Conservation (phyloP, 2,329 filamentous ascomycete species). For the Botryotinia globosa region DNA sequence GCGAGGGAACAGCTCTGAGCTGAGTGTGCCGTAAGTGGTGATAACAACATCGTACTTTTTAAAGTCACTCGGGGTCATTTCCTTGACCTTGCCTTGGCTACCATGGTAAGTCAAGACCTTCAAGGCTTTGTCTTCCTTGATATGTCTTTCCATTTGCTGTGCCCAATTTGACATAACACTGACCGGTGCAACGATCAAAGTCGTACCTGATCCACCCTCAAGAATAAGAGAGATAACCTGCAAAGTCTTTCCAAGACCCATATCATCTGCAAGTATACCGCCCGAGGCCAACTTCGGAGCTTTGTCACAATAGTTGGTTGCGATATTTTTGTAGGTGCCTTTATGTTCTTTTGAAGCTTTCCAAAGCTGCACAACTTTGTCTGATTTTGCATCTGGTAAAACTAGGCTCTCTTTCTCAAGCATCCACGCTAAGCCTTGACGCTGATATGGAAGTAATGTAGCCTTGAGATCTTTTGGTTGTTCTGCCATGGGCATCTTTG, state of each 20-base stretch:
- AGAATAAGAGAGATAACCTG: conserved; percentile 80
- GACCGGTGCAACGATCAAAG: conserved; percentile 77
- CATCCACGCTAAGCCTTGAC: conserved; percentile 78
- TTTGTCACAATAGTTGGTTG: conserved; percentile 64
- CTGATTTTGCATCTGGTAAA: conserved; percentile 56
- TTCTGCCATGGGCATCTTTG: conserved; percentile 67
- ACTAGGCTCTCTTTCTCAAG: conserved; percentile 68
- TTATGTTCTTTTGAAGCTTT: conserved; percentile 47
- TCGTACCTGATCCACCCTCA: conserved; percentile 54
- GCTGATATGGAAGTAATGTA: conserved; percentile 74
- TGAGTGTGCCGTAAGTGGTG: conserved; percentile 78
- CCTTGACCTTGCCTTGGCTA: conserved; percentile 48
- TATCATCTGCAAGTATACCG: conserved; percentile 86
- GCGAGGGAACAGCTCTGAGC: conserved; percentile 57
- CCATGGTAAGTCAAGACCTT: conserved; percentile 75
- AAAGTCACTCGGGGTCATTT: conserved; percentile 55
- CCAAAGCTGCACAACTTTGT: conserved; percentile 75
- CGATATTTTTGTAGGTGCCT: conserved; percentile 61
- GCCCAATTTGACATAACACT: conserved; percentile 91
- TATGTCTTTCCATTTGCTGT: conserved; percentile 71
- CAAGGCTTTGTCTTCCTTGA: conserved; percentile 60
- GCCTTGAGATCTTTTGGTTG: conserved; percentile 66
- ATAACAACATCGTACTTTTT: conserved; percentile 71
- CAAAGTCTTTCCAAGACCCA: conserved; percentile 90
- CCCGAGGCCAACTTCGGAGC: conserved; percentile 68